Percentiles rank a stretch among this genome's conserved stretches.
These are phyloP conservation scores for Talaromyces islandicus DNA, from an alignment of 2,329 filamentous ascomycete species.

Conservation along the genomic window DNA sequence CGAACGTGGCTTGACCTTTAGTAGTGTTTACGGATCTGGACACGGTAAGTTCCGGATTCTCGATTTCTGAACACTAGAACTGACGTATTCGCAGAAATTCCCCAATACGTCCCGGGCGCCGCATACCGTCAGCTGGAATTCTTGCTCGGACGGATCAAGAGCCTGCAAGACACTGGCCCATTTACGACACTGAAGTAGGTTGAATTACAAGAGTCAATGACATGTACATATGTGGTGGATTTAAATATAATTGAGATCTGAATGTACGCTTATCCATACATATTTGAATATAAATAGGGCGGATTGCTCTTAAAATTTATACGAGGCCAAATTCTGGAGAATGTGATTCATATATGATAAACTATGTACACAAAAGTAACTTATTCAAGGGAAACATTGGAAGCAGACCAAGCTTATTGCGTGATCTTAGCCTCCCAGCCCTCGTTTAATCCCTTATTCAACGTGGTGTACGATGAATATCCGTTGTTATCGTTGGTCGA, in stretches of 20 bases:
- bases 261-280: neutral
- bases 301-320: neutral
- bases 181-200: constrained; percentile 6
- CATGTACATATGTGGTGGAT: neutral
- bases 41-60: constrained; percentile 9
- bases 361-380: neutral
- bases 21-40: constrained; percentile 11
- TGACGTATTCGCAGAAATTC: constrained; percentile 3
- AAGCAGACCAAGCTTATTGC: neutral
- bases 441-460: neutral
- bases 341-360: neutral
- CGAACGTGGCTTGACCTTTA: constrained; percentile 54
- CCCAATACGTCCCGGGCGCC: constrained; percentile 36
- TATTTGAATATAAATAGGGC: neutral
- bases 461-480: neutral
- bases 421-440: neutral
- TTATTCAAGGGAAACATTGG: neutral
- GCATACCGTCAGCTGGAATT: constrained; percentile 72
- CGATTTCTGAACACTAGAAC: neutral
- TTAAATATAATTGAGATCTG: neutral
- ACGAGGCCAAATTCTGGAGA: neutral
- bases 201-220: neutral
- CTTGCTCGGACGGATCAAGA: constrained; percentile 56
- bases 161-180: constrained; percentile 2
- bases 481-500: neutral